Evolutionary conservation across 345 rosid genomes (phyloP).

Genomic region (Gossypium sturtianum): DNA sequence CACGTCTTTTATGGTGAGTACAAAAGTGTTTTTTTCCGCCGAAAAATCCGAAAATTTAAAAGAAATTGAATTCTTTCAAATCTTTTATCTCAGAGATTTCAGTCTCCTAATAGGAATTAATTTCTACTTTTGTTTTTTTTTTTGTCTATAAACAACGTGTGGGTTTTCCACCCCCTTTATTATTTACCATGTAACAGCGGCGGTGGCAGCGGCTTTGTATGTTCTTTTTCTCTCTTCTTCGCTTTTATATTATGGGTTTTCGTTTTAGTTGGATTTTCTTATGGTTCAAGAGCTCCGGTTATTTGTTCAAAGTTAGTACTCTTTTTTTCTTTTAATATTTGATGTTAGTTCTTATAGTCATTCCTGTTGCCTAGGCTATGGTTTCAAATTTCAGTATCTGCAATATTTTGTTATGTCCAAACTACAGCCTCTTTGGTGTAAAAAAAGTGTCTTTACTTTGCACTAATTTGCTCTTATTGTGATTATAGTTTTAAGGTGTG

Average conservation of each 20-base stretch:
- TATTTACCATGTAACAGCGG: no score
- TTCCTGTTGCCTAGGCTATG: no score
- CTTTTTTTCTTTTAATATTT: neutral
- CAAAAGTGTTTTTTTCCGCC: neutral
- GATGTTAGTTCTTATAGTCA: neutral
- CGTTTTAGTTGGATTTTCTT: neutral
- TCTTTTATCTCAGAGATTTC: neutral
- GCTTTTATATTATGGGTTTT: neutral
- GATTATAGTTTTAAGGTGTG: neutral
- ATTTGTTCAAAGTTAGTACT: neutral
- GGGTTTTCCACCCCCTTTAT: neutral
- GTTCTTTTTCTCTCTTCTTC: neutral
- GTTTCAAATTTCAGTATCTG: no score
- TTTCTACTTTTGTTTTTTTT: no score
- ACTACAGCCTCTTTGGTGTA: no score
- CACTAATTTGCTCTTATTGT: neutral
- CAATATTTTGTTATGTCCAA: no score
- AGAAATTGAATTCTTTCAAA: neutral
- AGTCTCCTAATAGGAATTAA: neutral
- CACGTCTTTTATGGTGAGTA: neutral
- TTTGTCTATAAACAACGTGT: neutral
- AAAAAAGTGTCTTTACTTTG: neutral
- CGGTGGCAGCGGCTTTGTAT: neutral
- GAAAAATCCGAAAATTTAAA: neutral
- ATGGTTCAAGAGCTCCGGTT: neutral